These are phyloP conservation scores for Wallacemonas rigidus DNA, from an alignment of 208 protist genomes.

Conservation along the genomic window DNA sequence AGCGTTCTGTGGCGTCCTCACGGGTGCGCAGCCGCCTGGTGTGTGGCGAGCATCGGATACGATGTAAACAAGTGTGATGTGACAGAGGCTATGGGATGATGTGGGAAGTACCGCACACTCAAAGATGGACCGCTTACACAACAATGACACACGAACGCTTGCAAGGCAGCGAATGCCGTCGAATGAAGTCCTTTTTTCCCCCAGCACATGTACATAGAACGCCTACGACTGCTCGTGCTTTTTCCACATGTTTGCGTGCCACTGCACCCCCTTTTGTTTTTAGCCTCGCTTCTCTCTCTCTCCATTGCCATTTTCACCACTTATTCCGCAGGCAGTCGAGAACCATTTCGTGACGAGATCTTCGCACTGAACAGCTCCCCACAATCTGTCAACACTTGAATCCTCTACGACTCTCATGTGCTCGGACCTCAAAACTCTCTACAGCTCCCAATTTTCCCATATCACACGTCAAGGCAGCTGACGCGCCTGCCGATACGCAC, in stretches of 20 bases:
- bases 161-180: background rate
- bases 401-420: too few species aligned
- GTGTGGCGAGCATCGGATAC: conserved; percentile 23
- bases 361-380: too few species aligned
- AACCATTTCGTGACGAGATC: too few species aligned
- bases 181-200: background rate
- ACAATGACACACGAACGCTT: background rate
- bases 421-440: too few species aligned
- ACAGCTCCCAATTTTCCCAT: too few species aligned
- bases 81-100: background rate
- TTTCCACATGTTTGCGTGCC: background rate
- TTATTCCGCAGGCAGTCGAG: too few species aligned
- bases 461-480: too few species aligned
- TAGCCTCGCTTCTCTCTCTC: background rate
- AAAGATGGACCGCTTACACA: too few species aligned
- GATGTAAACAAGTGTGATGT: background rate
- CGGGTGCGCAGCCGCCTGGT: conserved; percentile 57
- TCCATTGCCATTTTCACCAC: background rate
- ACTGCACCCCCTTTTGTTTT: background rate
- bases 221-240: too few species aligned
- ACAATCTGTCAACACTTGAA: too few species aligned
- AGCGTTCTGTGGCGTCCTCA: conserved; percentile 77
- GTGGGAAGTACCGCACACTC: too few species aligned
- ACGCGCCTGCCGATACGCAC: too few species aligned
- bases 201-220: background rate